These are phyloP conservation scores for Auricularia auricula-judae DNA, from an alignment of 768 basidiomycete genomes.

Conservation along the genomic window DNA sequence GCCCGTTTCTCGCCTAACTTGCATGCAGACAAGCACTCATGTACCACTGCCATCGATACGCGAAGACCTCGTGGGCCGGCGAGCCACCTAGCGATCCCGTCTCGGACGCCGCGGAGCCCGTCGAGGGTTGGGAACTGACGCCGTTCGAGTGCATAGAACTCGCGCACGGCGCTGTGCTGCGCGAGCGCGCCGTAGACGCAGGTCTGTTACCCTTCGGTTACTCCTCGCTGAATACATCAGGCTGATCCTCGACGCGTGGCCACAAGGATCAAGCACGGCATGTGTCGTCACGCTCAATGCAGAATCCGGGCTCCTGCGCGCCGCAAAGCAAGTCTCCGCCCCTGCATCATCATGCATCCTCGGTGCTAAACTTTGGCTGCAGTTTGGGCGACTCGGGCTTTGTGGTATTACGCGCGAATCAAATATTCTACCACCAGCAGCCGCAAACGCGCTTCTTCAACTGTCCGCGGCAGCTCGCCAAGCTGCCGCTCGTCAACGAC, in stretches of 20 bases:
- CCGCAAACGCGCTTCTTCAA: constrained; percentile 37
- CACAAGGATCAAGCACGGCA: constrained; percentile 72
- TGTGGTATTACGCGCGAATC: constrained; percentile 11
- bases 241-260: constrained; percentile 11
- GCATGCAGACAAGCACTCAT: constrained; percentile 56
- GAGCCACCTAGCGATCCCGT: constrained; percentile 25
- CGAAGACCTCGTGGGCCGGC: constrained; percentile 4
- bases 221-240: neutral
- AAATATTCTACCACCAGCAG: constrained; percentile 15
- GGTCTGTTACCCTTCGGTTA: constrained; percentile 12
- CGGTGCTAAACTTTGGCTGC: neutral
- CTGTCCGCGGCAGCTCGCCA: constrained; percentile 31
- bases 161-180: constrained; percentile 59
- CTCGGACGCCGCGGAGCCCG: constrained; percentile 25
- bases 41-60: constrained; percentile 38
- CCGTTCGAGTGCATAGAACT: constrained; percentile 55
- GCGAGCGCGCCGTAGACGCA: constrained; percentile 40
- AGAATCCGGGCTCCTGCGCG: constrained; percentile 59
- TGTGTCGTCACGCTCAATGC: constrained; percentile 55
- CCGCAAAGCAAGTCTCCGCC: constrained; percentile 52
- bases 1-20: neutral
- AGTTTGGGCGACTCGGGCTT: constrained; percentile 18
- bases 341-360: constrained; percentile 17
- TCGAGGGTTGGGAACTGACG: constrained; percentile 59
- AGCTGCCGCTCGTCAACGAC: constrained; percentile 18